Evolutionary conservation across 768 basidiomycete species (phyloP).

Genomic region (Hebeloma cylindrosporum): DNA sequence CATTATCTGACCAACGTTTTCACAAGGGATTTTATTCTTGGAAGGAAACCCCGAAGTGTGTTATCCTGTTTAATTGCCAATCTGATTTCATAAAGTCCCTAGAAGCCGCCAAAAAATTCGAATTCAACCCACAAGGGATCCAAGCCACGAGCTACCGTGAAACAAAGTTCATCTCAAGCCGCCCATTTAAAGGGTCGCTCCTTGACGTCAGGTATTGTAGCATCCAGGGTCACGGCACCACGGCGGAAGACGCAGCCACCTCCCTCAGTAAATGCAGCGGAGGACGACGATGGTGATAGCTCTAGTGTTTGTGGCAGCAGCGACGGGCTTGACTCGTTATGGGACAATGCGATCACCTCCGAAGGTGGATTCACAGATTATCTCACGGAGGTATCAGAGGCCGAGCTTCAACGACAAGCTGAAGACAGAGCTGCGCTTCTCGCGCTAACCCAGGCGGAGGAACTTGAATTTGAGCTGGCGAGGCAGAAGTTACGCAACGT

Average conservation of each 20-base stretch:
- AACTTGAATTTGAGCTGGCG: slow-evolving; percentile 78
- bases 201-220: slow-evolving; percentile 25
- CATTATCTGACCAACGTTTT: too few species aligned
- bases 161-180: too few species aligned
- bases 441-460: slow-evolving; percentile 80
- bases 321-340: slow-evolving; percentile 60
- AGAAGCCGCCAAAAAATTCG: too few species aligned
- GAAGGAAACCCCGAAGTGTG: too few species aligned
- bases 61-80: too few species aligned
- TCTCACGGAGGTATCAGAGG: slow-evolving; percentile 88
- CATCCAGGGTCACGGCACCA: slow-evolving; percentile 18
- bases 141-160: too few species aligned
- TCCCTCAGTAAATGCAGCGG: slow-evolving; percentile 30
- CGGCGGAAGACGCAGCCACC: slow-evolving; percentile 13
- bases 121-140: too few species aligned
- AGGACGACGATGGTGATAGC: slow-evolving; percentile 45
- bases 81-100: too few species aligned
- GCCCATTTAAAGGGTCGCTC: slow-evolving; percentile 28
- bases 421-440: slow-evolving; percentile 75
- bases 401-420: slow-evolving; percentile 82
- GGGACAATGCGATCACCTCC: slow-evolving; percentile 78
- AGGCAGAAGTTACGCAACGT: slow-evolving; percentile 75
- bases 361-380: slow-evolving; percentile 91
- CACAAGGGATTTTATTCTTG: too few species aligned
- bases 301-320: slow-evolving; percentile 65